Evolutionary conservation across 2,329 filamentous ascomycete genomes (phyloP).

Genomic region (Aspergillus tubingensis): DNA sequence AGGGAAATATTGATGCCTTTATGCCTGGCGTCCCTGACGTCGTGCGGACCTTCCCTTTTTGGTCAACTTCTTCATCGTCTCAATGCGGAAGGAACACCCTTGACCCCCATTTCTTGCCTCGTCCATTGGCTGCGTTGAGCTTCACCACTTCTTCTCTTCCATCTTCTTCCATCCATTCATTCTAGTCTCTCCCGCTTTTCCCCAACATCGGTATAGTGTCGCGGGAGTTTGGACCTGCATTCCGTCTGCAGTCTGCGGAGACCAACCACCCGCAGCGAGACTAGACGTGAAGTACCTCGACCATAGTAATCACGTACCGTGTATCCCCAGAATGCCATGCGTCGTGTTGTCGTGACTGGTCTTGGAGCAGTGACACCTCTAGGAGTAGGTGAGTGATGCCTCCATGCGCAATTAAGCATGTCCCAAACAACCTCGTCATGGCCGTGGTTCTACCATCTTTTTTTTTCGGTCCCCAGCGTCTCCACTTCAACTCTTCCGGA

Average conservation of each 20-base stretch:
- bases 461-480: conserved; percentile 19
- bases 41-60: conserved; percentile 44
- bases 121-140: not conserved
- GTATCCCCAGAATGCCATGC: conserved; percentile 37
- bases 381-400: conserved; percentile 63
- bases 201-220: not conserved
- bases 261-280: not conserved
- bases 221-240: not conserved
- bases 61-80: conserved; percentile 18
- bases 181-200: conserved; percentile 7
- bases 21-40: conserved; percentile 16
- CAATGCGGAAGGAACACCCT: not conserved
- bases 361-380: conserved; percentile 81
- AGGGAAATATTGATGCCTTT: conserved; percentile 14
- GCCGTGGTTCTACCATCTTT: not conserved
- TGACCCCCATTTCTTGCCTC: not conserved
- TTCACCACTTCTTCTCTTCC: not conserved
- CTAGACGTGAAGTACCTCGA: not conserved
- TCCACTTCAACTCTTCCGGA: conserved; percentile 31
- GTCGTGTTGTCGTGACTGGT: conserved; percentile 79
- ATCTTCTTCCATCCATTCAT: conserved; percentile 1
- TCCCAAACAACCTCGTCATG: conserved; percentile 7
- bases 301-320: not conserved
- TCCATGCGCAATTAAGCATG: conserved; percentile 2
- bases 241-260: not conserved